phyloP scores from a whole-genome alignment of 2,329 filamentous ascomycete genomes.

The Exutisphaerella laricina region DNA sequence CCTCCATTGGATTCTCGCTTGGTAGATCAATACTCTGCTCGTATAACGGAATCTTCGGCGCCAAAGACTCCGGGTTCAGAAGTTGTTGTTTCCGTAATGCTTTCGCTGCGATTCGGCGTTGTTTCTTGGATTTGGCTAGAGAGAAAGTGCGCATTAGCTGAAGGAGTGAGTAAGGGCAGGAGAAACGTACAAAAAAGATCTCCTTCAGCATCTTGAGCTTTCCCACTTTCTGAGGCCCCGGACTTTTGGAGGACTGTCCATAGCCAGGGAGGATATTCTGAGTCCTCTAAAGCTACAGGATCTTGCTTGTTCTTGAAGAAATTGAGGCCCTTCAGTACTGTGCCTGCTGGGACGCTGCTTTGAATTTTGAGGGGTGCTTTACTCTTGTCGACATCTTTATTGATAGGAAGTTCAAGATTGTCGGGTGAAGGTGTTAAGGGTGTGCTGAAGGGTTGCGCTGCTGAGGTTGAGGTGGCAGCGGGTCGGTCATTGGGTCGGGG shows the following conservation, averaged over 20 bases:
- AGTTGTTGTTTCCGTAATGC: constrained; percentile 57
- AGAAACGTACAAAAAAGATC: constrained; percentile 75
- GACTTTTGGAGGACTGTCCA: constrained; percentile 63
- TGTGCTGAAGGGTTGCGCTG: constrained; percentile 44
- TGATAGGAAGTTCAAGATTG: constrained; percentile 27
- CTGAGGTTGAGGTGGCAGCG: constrained; percentile 41
- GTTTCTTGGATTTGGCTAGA: constrained; percentile 77
- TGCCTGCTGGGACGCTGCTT: constrained; percentile 57
- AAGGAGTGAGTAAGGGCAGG: no score
- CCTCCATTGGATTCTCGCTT: constrained; percentile 43
- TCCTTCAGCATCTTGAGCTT: constrained; percentile 52
- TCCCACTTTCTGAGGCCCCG: constrained; percentile 38
- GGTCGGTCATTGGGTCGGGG: constrained; percentile 33
- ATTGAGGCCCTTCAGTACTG: constrained; percentile 66
- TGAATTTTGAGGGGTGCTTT: constrained; percentile 23
- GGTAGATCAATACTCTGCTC: constrained; percentile 74
- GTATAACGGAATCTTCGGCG: constrained; percentile 62
- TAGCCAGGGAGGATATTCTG: constrained; percentile 74
- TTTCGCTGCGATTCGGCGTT: constrained; percentile 65
- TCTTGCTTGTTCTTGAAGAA: constrained; percentile 69
- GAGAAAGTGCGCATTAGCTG: no score
- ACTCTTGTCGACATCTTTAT: constrained; percentile 20
- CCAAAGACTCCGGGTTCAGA: constrained; percentile 60
- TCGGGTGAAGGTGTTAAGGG: constrained; percentile 32
- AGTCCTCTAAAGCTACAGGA: constrained; percentile 66